Evolutionary conservation across 352 stramenopile species (phyloP), one percentile per base, ranked within the genome.

Genomic region (Phytopythium chamaehyphon): DNA sequence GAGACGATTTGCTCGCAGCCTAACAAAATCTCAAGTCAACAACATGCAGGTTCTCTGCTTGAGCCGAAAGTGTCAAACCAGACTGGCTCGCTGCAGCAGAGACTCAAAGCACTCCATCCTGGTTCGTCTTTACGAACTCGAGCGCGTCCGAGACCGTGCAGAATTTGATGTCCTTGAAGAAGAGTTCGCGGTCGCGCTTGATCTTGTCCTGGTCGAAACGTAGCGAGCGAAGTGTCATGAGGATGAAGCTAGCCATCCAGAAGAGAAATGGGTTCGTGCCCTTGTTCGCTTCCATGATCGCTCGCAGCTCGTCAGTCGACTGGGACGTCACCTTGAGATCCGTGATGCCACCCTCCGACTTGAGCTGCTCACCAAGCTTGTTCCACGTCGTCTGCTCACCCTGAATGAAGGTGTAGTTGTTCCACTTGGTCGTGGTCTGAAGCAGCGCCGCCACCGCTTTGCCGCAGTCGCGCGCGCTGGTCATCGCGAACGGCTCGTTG

Each of bases 381-480:
- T 58, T 31, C 61, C 47, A 63, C 61, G 61, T 61, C 39, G 51
- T 61, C 47, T 60, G 40, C 18, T 61, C 51, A 6, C 55, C 61
- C 40, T 61, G 55, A 3, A 64, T 24, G 35, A 58, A 64, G 23
- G 52, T 60, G 51, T 40, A 61, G 8, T 31, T 40, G 23, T 42
- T 46, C 60, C 60, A 68, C 35, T 55, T 57, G 46, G 36, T 55
- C 18, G 24, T 15, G 21, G 15, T 42, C 33, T 53, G 47, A 19
- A 63, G 37, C 24, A 63, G 47, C 44, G 61, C n/a, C 0, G 26
- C 56, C 5, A 61, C 47, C 0, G 51, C 51, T 3, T 44, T 39
- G n/a, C 47, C 47, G 2, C 26, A 12, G 21, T 69, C 61, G 6
- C 61, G 55, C 2, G 43, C 55, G 15, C 55, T 61, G 0, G 51